phyloP scores from a whole-genome alignment of 441 rosid genomes.

The Raphanus hybrid region DNA sequence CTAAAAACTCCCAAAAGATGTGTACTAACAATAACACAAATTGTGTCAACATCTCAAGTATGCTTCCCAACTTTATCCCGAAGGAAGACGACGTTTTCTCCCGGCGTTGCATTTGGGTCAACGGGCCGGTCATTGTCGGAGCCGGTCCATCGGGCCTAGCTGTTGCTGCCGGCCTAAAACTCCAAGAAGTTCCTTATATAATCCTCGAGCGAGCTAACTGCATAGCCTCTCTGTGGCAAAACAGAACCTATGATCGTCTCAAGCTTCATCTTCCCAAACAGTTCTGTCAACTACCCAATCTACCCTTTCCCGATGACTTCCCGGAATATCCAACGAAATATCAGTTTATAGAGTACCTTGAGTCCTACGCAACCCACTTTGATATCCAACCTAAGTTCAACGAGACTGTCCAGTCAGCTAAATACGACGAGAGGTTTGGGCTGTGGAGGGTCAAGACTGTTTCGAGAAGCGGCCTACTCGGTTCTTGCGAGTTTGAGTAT shows the following conservation, averaged over 20 bases:
- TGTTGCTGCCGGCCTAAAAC: too few species aligned
- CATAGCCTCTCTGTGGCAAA: constrained; percentile 89
- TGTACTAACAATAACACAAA: too few species aligned
- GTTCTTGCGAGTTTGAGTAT: constrained; percentile 61
- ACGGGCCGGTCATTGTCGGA: too few species aligned
- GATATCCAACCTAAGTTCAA: constrained; percentile 68
- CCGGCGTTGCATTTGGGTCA: too few species aligned
- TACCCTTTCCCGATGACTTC: constrained; percentile 64
- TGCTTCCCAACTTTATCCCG: too few species aligned
- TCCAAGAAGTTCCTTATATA: constrained; percentile 50
- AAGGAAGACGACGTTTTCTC: too few species aligned
- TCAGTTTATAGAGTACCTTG: constrained; percentile 77
- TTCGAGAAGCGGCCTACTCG: constrained; percentile 40
- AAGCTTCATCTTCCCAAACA: constrained; percentile 81
- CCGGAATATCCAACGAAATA: constrained; percentile 80
- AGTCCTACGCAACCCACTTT: constrained; percentile 66
- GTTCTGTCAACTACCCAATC: constrained; percentile 40
- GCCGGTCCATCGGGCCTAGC: too few species aligned
- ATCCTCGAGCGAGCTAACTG: constrained; percentile 79
- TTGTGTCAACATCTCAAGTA: too few species aligned
- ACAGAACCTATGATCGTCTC: constrained; percentile 79
- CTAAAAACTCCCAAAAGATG: too few species aligned
- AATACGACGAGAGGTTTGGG: constrained; percentile 66
- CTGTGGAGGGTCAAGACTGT: constrained; percentile 76
- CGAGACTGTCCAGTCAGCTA: constrained; percentile 72